Conservation (phyloP, 768 basidiomycete species). For the Sistotremastrum niveocremeum region DNA sequence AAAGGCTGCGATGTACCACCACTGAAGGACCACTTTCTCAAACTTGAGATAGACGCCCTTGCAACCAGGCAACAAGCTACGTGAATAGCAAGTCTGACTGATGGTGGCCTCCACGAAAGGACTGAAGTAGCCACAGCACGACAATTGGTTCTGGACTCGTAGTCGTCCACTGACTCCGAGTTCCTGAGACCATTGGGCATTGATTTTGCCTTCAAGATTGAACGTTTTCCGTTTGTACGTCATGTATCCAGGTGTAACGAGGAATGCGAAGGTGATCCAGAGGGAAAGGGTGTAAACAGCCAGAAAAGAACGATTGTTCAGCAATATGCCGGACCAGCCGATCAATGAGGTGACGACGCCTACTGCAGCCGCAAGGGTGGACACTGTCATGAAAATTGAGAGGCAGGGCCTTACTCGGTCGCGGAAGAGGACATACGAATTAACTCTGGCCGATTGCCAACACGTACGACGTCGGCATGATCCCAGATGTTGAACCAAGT, state of each 20-base stretch:
- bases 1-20: constrained; percentile 58
- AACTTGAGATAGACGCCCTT: constrained; percentile 49
- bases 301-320: constrained; percentile 76
- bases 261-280: constrained; percentile 60
- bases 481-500: constrained; percentile 69
- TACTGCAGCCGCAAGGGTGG: constrained; percentile 48
- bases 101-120: constrained; percentile 73
- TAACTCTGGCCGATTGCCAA: constrained; percentile 55
- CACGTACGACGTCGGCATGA: constrained; percentile 56
- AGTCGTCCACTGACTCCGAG: constrained; percentile 49
- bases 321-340: constrained; percentile 68
- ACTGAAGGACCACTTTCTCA: constrained; percentile 37
- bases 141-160: constrained; percentile 56
- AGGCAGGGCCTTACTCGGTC: not conserved
- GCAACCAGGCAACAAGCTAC: constrained; percentile 61
- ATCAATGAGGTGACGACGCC: constrained; percentile 53
- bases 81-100: constrained; percentile 59
- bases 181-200: constrained; percentile 56
- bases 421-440: constrained; percentile 21
- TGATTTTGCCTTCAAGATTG: constrained; percentile 74
- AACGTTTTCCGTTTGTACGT: constrained; percentile 63
- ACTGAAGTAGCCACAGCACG: constrained; percentile 72
- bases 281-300: constrained; percentile 58
- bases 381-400: constrained; percentile 22
- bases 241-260: constrained; percentile 65